Evolutionary conservation across 306 rosid genomes (phyloP), one percentile per base, ranked within the genome.

Genomic region (Lathyrus sativus): DNA sequence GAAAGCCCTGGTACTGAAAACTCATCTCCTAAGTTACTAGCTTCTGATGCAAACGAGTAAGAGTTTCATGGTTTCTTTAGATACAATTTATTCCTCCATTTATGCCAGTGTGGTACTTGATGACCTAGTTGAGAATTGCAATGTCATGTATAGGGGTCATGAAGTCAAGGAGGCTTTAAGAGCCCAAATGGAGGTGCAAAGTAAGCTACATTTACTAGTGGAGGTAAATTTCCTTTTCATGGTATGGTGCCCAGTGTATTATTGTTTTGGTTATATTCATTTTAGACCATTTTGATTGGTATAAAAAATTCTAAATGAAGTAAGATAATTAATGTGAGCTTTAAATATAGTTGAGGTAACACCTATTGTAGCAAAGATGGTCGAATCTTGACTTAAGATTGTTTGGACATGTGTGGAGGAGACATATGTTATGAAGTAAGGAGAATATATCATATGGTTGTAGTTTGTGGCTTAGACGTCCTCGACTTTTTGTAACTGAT

Each of bases 111-210:
- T 72, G 26, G 28, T 65, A 72, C 68, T 67, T 76, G 50, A 67
- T 78, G 65, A 29, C 64, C 62, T 26, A 68, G 42, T 39, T 64
- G 61, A 57, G 44, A 66, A 49, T 51, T 53, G 61, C 61, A 11
- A 65, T 74, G 55, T 70, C 48, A 68, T 75, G 49, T 56, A 35
- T 77, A 92, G 98, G 82, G 98, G 98, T 68, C 89, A 83, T 71
- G 98, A 92, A 82, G 92, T 92, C 80, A 92, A 92, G 76, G 98
- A 92, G 85, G 98, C 96, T 33, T 74, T 92, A 71, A 76, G 96
- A 76, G 89, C 85, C 67, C 98, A 92, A 44, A 92, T 92, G 98
- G 98, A 92, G 80, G 96, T 92, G 70, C 93, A 92, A 72, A 92
- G 98, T 53, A 92, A 88, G 76, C 82, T 92, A 60, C 98, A 92